These are phyloP conservation scores for Bolboschoenoplectus hybrid DNA, from an alignment of 202 grass and related monocot genomes.

Conservation along the genomic window DNA sequence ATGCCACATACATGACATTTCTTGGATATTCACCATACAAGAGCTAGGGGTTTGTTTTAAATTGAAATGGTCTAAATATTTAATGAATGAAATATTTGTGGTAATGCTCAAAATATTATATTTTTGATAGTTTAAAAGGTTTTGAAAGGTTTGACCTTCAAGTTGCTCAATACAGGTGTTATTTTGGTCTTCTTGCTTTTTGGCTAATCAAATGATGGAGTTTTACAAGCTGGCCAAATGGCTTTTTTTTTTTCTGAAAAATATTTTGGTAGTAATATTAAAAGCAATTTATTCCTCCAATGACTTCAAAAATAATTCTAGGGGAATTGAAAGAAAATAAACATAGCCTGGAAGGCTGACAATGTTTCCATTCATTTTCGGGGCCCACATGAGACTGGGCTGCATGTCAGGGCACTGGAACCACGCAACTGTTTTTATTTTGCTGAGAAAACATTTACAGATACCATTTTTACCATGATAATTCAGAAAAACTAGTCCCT, in stretches of 20 bases:
- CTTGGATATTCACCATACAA: background rate
- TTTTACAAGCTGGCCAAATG: background rate
- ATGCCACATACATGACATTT: background rate
- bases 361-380: background rate
- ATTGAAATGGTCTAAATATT: background rate
- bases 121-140: background rate
- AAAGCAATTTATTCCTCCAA: background rate
- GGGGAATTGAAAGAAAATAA: background rate
- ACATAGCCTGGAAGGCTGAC: background rate
- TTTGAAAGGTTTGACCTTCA: slow-evolving; percentile 1
- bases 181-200: background rate
- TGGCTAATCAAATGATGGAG: background rate
- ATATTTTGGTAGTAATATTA: background rate
- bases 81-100: background rate
- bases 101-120: background rate
- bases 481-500: background rate
- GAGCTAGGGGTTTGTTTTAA: slow-evolving; percentile 4
- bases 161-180: background rate
- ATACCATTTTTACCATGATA: background rate
- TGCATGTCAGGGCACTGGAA: background rate
- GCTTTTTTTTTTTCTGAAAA: background rate
- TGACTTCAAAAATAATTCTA: slow-evolving; percentile 7
- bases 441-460: background rate
- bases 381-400: background rate
- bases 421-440: background rate